phyloP scores from a whole-genome alignment of 2,329 filamentous ascomycete genomes.

The Exophiala lecanii-corni region DNA sequence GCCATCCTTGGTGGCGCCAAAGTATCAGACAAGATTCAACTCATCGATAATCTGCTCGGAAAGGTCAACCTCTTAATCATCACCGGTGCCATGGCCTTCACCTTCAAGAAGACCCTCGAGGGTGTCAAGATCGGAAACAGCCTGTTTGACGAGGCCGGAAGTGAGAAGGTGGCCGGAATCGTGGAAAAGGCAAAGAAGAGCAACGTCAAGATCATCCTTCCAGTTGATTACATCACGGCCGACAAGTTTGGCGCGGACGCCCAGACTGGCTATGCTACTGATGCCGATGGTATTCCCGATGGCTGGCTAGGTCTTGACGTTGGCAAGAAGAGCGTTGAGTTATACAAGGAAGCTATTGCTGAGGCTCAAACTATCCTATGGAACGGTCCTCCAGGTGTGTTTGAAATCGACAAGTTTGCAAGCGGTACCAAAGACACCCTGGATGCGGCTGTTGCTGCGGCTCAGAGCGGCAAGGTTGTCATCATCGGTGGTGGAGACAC shows the following conservation, averaged over 20 bases:
- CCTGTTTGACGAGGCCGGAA: conserved; percentile 88
- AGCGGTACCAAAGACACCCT: conserved; percentile 87
- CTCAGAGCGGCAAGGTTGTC: conserved; percentile 82
- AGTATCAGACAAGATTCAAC: conserved; percentile 98
- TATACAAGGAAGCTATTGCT: conserved; percentile 81
- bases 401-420: conserved; percentile 94
- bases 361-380: conserved; percentile 95
- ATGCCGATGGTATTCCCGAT: conserved; percentile 85
- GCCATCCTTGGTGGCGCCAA: conserved; percentile 98
- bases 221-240: conserved; percentile 90
- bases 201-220: conserved; percentile 90
- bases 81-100: conserved; percentile 98
- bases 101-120: conserved; percentile 99
- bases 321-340: conserved; percentile 78
- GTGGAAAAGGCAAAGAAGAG: conserved; percentile 96
- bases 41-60: conserved; percentile 97
- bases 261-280: conserved; percentile 72
- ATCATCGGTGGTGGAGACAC: conserved; percentile 99
- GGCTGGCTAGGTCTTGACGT: conserved; percentile 98
- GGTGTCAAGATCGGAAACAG: conserved; percentile 82
- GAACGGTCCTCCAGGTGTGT: conserved; percentile 97
- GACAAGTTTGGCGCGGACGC: conserved; percentile 92
- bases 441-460: conserved; percentile 78
- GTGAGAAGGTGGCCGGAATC: conserved; percentile 82
- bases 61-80: conserved; percentile 97